Percentiles rank a stretch among this genome's conserved stretches.
These are phyloP conservation scores for Arxiozyma telluris DNA, from an alignment of 1,139 yeast species.

Conservation along the genomic window DNA sequence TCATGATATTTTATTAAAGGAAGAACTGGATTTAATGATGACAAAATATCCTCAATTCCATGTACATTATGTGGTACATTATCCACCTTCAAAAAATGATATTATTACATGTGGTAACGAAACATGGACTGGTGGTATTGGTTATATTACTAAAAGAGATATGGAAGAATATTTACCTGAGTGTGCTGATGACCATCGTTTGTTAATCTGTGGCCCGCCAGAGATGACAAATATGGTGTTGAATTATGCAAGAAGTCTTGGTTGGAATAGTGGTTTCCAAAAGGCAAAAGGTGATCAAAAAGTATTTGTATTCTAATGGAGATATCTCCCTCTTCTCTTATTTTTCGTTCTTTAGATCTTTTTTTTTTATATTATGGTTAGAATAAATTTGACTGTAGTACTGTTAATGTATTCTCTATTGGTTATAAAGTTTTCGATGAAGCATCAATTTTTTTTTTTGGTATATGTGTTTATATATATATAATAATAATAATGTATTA, in stretches of 20 bases:
- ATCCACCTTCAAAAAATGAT: conserved; percentile 33
- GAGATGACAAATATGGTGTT: conserved; percentile 51
- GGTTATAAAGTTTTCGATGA: neutral
- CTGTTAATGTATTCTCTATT: neutral
- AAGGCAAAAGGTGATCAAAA: conserved; percentile 50
- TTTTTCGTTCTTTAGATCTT: too few relatives aligned
- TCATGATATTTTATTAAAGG: conserved; percentile 69
- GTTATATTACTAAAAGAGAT: conserved; percentile 74
- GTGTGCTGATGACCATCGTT: conserved; percentile 33
- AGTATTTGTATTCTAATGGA: conserved; percentile 52
- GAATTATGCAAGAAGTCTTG: conserved; percentile 44
- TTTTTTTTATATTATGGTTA: neutral
- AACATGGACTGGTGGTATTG: conserved; percentile 69
- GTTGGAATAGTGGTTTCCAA: conserved; percentile 50
- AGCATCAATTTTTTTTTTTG: too few relatives aligned
- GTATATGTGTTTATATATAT: too few relatives aligned
- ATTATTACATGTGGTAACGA: conserved; percentile 7
- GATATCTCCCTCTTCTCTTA: neutral
- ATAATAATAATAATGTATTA: too few relatives aligned
- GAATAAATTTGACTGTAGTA: neutral
- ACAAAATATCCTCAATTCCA: conserved; percentile 53
- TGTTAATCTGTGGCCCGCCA: conserved; percentile 68
- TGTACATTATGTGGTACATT: conserved; percentile 69
- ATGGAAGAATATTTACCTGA: conserved; percentile 59
- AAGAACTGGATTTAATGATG: conserved; percentile 68